A percentile compares a stretch with the other conserved stretches of the same genome.
These are phyloP conservation scores for Westerdykella ornata DNA, from an alignment of 2,329 filamentous ascomycete genomes.

Conservation along the genomic window DNA sequence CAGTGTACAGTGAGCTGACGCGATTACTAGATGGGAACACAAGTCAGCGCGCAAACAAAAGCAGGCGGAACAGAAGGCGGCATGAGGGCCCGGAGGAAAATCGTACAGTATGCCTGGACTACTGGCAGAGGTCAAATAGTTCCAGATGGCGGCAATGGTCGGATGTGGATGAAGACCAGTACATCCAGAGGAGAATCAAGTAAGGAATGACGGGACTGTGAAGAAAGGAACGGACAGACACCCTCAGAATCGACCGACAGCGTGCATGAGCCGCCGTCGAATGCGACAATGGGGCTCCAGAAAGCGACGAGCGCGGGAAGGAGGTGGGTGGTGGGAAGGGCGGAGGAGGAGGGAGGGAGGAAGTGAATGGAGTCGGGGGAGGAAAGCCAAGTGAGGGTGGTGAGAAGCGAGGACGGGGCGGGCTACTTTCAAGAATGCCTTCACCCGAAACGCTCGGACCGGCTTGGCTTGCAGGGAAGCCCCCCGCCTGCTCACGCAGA, in stretches of 20 bases:
- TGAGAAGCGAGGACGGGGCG: slow-evolving; percentile 15
- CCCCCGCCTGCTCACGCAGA: not conserved
- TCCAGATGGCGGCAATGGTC: not conserved
- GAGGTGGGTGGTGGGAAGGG: slow-evolving; percentile 11
- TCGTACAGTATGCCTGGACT: slow-evolving; percentile 23
- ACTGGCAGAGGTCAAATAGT: not conserved
- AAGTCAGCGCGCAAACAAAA: slow-evolving; percentile 27
- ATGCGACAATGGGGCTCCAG: slow-evolving; percentile 32
- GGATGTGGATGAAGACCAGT: slow-evolving; percentile 29
- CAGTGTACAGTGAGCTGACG: slow-evolving; percentile 29
- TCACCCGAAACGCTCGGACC: not conserved
- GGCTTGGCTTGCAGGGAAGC: not conserved
- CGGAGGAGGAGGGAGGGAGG: slow-evolving; percentile 13
- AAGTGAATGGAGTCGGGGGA: slow-evolving; percentile 12
- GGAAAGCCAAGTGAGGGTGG: slow-evolving; percentile 17
- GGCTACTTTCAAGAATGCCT: slow-evolving; percentile 5
- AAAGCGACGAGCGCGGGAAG: slow-evolving; percentile 4
- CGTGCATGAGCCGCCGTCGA: slow-evolving; percentile 18
- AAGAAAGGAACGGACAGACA: slow-evolving; percentile 35
- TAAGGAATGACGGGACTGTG: slow-evolving; percentile 32
- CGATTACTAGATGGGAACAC: slow-evolving; percentile 25
- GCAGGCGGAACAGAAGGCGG: not conserved
- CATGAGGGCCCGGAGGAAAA: slow-evolving; percentile 3
- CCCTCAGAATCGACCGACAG: slow-evolving; percentile 24
- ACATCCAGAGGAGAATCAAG: slow-evolving; percentile 19